Evolutionary conservation across 768 basidiomycete genomes (phyloP).

Genomic region (Psilocybe cubensis): DNA sequence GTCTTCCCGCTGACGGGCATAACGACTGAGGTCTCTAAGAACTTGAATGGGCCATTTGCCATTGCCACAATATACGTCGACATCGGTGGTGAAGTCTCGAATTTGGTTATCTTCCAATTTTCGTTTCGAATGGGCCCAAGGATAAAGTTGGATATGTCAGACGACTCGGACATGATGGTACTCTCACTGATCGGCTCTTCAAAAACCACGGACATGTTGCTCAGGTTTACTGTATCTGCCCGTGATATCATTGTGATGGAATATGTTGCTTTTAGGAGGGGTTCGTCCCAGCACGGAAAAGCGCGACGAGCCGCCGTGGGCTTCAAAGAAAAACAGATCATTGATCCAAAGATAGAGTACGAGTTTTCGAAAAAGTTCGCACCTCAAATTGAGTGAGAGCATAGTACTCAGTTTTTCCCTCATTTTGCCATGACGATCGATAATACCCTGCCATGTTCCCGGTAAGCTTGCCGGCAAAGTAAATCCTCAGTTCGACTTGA

Average conservation of each 20-base stretch:
- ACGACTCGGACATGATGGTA: slow-evolving; percentile 22
- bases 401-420: slow-evolving; percentile 68
- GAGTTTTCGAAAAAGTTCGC: not conserved
- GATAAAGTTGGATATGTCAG: slow-evolving; percentile 42
- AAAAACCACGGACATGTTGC: slow-evolving; percentile 86
- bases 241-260: slow-evolving; percentile 78
- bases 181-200: slow-evolving; percentile 50
- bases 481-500: slow-evolving; percentile 70
- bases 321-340: slow-evolving; percentile 22
- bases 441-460: slow-evolving; percentile 86
- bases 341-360: not conserved
- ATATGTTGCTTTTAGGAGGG: slow-evolving; percentile 85
- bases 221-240: slow-evolving; percentile 72
- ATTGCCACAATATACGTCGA: slow-evolving; percentile 89
- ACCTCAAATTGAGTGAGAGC: slow-evolving; percentile 92
- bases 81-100: slow-evolving; percentile 83
- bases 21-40: slow-evolving; percentile 74
- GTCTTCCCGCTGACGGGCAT: slow-evolving; percentile 82
- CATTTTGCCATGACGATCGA: slow-evolving; percentile 63
- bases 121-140: slow-evolving; percentile 40
- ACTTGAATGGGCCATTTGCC: slow-evolving; percentile 79
- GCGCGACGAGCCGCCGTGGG: slow-evolving; percentile 84
- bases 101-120: slow-evolving; percentile 83
- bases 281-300: slow-evolving; percentile 95
- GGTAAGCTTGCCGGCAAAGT: slow-evolving; percentile 68